Conservation (phyloP, 2,329 filamentous ascomycete genomes). For the Aureobasidium sp. region DNA sequence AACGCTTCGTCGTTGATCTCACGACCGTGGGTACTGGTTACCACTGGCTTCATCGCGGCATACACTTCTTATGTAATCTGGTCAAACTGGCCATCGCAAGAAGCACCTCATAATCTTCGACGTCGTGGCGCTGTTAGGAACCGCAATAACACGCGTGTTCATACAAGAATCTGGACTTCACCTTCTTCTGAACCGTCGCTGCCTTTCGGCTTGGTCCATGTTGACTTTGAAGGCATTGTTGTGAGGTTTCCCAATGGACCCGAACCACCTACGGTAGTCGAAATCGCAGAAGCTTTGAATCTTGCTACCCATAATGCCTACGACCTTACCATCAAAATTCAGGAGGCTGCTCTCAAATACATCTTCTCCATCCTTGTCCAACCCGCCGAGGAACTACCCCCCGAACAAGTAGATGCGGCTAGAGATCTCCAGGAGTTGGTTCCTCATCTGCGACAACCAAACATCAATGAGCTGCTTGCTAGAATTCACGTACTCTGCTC, state of each 20-base stretch:
- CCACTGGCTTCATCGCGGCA: constrained; percentile 48
- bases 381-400: background rate
- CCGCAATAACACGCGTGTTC: constrained; percentile 10
- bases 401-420: background rate
- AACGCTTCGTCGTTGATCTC: constrained; percentile 6
- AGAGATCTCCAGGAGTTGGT: background rate
- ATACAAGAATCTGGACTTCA: background rate
- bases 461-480: constrained; percentile 8
- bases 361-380: constrained; percentile 7
- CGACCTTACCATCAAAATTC: constrained; percentile 6
- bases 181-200: background rate
- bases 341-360: constrained; percentile 3
- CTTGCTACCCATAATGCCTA: background rate
- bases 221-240: background rate
- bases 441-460: background rate
- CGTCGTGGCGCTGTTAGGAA: constrained; percentile 60
- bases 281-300: constrained; percentile 3
- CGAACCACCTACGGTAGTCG: constrained; percentile 4
- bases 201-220: constrained; percentile 1
- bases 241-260: constrained; percentile 9
- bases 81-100: constrained; percentile 25
- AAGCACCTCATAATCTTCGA: constrained; percentile 37
- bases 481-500: constrained; percentile 8
- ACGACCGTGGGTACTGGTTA: constrained; percentile 45
- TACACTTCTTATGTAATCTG: constrained; percentile 54